Percentiles rank a stretch among this genome's conserved stretches.
Conservation (phyloP, 441 rosid genomes). For the Adansonia grandidieri region DNA sequence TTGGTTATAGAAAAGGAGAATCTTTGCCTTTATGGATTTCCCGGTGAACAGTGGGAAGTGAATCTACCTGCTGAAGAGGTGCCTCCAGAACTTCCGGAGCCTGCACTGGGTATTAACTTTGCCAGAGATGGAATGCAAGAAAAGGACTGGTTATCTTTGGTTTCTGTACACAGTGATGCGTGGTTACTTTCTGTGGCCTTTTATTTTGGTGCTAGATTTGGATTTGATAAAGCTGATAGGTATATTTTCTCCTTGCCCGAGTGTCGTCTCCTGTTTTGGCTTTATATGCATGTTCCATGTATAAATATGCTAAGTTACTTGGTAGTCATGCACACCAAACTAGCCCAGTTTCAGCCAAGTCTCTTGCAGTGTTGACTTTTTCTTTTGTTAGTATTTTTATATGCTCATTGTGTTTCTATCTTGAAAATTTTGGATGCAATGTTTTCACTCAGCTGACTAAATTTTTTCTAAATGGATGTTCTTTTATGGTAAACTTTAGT, state of each 20-base stretch:
- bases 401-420: background rate
- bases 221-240: conserved; percentile 66
- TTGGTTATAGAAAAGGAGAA: conserved; percentile 55
- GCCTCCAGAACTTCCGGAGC: conserved; percentile 70
- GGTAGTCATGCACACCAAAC: background rate
- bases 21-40: conserved; percentile 66
- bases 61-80: conserved; percentile 56
- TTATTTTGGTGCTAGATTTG: conserved; percentile 71
- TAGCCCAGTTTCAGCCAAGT: background rate
- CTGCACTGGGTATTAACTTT: conserved; percentile 70
- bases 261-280: conserved; percentile 9
- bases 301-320: background rate
- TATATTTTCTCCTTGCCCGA: conserved; percentile 26
- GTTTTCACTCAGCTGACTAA: background rate
- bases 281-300: background rate
- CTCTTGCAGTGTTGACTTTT: background rate
- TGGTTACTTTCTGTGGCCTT: conserved; percentile 74
- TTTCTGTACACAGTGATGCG: conserved; percentile 54
- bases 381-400: background rate
- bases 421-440: background rate
- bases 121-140: conserved; percentile 71
- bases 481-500: conserved; percentile 4
- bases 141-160: conserved; percentile 67
- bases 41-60: conserved; percentile 71
- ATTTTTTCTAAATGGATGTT: background rate